Evolutionary conservation across 495 filamentous ascomycete species (phyloP).

Genomic region (Hypoxylon crocopeplum): DNA sequence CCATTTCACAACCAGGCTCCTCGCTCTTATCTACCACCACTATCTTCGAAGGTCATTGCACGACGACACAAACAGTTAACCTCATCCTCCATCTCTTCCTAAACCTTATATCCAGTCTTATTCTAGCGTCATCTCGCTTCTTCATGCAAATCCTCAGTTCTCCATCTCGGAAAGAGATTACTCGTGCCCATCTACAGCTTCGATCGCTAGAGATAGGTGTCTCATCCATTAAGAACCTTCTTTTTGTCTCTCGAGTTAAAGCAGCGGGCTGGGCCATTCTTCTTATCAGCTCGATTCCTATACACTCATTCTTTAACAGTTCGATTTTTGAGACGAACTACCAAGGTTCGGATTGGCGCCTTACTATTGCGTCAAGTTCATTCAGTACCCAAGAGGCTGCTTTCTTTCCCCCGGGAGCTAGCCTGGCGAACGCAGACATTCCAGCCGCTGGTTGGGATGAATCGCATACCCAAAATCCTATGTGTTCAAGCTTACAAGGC

Average conservation of each 20-base stretch:
- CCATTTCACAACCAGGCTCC: not conserved
- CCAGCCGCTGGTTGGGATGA: too few relatives aligned
- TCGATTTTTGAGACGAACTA: constrained; percentile 20
- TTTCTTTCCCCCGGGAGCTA: constrained; percentile 26
- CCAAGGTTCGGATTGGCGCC: constrained; percentile 12
- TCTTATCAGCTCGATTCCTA: constrained; percentile 9
- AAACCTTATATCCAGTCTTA: constrained; percentile 42
- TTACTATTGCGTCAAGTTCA: constrained; percentile 13
- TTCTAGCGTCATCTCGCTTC: constrained; percentile 46
- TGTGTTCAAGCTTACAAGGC: too few relatives aligned
- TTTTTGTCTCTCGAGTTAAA: constrained; percentile 6
- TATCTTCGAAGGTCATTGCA: constrained; percentile 7
- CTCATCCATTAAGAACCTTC: constrained; percentile 18
- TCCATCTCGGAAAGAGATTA: constrained; percentile 18
- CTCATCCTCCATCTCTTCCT: constrained; percentile 40
- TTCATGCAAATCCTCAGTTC: constrained; percentile 48
- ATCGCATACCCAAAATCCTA: too few relatives aligned
- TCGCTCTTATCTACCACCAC: not conserved
- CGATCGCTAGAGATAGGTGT: constrained; percentile 26
- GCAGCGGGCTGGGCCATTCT: constrained; percentile 4
- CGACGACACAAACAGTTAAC: not conserved
- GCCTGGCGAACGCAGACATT: too few relatives aligned
- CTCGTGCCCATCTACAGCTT: constrained; percentile 9
- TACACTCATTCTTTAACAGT: constrained; percentile 29
- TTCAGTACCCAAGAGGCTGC: constrained; percentile 8